A percentile compares a stretch with the other conserved stretches of the same genome.
These are phyloP conservation scores for Schizophyllum amplum DNA, from an alignment of 1,284 basidiomycete genomes.

Conservation along the genomic window DNA sequence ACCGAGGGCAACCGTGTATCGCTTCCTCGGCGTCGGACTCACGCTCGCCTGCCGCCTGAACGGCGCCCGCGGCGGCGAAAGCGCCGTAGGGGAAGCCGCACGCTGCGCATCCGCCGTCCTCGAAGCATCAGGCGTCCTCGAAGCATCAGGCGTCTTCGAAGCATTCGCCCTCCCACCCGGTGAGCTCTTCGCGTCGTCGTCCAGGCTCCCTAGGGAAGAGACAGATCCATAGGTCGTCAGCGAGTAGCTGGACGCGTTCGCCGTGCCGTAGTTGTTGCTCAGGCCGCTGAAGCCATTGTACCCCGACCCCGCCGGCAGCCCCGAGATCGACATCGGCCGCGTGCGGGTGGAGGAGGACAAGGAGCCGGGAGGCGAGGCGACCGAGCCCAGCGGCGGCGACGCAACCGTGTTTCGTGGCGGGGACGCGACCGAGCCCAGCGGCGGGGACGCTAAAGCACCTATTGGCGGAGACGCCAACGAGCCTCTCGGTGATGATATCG, in stretches of 20 bases:
- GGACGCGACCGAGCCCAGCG: too few relatives aligned
- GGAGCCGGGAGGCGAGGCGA: not conserved
- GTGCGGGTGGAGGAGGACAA: conserved; percentile 21
- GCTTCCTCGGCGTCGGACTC: conserved; percentile 50
- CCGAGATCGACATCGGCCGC: conserved; percentile 23
- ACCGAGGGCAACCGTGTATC: conserved; percentile 76
- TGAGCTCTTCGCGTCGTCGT: too few relatives aligned
- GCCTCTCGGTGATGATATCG: not conserved
- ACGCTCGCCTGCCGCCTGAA: conserved; percentile 35
- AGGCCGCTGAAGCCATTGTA: not conserved
- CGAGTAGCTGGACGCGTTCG: conserved; percentile 1
- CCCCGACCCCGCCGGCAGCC: conserved; percentile 19
- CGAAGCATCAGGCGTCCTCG: too few relatives aligned
- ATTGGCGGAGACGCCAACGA: too few relatives aligned
- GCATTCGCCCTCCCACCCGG: too few relatives aligned
- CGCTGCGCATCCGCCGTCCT: too few relatives aligned
- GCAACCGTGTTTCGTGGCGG: too few relatives aligned
- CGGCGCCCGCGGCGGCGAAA: conserved; percentile 2
- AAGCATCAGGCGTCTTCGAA: too few relatives aligned
- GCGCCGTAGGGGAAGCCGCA: not conserved
- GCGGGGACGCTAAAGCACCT: too few relatives aligned
- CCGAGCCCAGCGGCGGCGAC: not conserved
- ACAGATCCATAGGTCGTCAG: too few relatives aligned
- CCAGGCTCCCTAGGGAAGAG: too few relatives aligned
- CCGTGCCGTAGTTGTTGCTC: conserved; percentile 5